A percentile compares a stretch with the other conserved stretches of the same genome.
Conservation (phyloP, 2,329 filamentous ascomycete genomes). For the Lasiodiplodia sp. region DNA sequence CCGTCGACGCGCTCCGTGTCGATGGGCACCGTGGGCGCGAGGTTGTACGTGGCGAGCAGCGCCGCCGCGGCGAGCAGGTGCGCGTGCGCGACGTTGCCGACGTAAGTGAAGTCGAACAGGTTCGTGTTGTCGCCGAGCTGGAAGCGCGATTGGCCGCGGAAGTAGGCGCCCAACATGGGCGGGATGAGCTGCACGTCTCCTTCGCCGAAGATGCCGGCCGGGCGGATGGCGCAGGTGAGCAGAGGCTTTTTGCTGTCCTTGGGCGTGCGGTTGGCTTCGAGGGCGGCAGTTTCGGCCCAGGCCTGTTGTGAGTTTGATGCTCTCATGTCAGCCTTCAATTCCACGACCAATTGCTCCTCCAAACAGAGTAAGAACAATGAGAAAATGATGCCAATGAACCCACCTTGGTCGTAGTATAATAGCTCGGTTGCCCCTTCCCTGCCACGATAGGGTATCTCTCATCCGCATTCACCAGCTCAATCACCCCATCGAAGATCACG, state of each 20-base stretch:
- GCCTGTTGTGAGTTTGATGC: slow-evolving; percentile 39
- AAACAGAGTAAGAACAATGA: background rate
- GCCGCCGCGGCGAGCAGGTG: slow-evolving; percentile 60
- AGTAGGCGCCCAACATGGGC: slow-evolving; percentile 53
- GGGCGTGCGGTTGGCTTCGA: slow-evolving; percentile 56
- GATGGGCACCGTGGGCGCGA: slow-evolving; percentile 48
- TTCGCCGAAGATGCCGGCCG: slow-evolving; percentile 60
- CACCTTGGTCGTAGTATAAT: slow-evolving; percentile 60
- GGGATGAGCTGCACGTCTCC: slow-evolving; percentile 57
- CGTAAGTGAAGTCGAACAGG: slow-evolving; percentile 62
- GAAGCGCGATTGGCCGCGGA: slow-evolving; percentile 57
- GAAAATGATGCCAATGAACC: slow-evolving; percentile 25
- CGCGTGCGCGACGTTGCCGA: slow-evolving; percentile 60
- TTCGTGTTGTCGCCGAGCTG: slow-evolving; percentile 62
- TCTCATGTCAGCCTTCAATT: slow-evolving; percentile 13
- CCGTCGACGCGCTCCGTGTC: slow-evolving; percentile 57
- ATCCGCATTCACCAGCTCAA: slow-evolving; percentile 58
- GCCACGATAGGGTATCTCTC: slow-evolving; percentile 56
- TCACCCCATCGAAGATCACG: slow-evolving; percentile 55
- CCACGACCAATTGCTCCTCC: background rate
- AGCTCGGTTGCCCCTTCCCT: slow-evolving; percentile 56
- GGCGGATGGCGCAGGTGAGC: slow-evolving; percentile 58
- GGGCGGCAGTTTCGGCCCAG: slow-evolving; percentile 56
- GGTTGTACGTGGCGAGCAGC: slow-evolving; percentile 54
- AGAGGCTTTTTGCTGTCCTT: slow-evolving; percentile 46